Conservation (phyloP, 2,329 filamentous ascomycete species). For the Pseudodiploospora longispora region DNA sequence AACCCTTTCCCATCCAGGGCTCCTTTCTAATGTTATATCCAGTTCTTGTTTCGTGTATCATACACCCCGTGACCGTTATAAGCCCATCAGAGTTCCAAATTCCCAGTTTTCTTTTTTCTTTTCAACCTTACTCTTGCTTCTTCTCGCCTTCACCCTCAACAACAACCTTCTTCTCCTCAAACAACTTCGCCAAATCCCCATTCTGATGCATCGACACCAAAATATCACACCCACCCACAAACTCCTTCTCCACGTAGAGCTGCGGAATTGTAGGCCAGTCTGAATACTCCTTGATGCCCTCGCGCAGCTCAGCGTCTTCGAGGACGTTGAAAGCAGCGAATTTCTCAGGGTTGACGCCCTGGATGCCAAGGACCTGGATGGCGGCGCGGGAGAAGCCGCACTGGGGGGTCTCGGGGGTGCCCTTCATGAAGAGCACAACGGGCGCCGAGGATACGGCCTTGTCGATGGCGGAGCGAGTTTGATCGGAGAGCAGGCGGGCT, state of each 20-base stretch:
- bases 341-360: conserved; percentile 90
- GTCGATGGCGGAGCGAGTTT: conserved; percentile 78
- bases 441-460: conserved; percentile 80
- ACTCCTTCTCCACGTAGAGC: conserved; percentile 91
- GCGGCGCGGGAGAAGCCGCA: conserved; percentile 93
- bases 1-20: too few species aligned
- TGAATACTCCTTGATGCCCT: conserved; percentile 97
- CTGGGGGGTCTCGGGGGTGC: conserved; percentile 89
- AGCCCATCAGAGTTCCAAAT: too few species aligned
- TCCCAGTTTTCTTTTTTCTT: conserved; percentile 5
- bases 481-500: conserved; percentile 67
- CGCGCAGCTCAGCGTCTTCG: conserved; percentile 78
- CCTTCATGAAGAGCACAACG: conserved; percentile 99
- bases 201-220: conserved; percentile 95
- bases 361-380: conserved; percentile 89
- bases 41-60: conserved; percentile 3
- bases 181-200: conserved; percentile 81
- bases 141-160: conserved; percentile 40
- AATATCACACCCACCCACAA: conserved; percentile 96
- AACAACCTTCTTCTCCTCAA: conserved; percentile 88
- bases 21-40: too few species aligned
- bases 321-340: conserved; percentile 98
- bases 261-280: conserved; percentile 99
- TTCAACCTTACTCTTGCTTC: conserved; percentile 21
- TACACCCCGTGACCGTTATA: conserved; percentile 1